Evolutionary conservation across 2,329 filamentous ascomycete species (phyloP).

Genomic region (Trichophaea hybrida): DNA sequence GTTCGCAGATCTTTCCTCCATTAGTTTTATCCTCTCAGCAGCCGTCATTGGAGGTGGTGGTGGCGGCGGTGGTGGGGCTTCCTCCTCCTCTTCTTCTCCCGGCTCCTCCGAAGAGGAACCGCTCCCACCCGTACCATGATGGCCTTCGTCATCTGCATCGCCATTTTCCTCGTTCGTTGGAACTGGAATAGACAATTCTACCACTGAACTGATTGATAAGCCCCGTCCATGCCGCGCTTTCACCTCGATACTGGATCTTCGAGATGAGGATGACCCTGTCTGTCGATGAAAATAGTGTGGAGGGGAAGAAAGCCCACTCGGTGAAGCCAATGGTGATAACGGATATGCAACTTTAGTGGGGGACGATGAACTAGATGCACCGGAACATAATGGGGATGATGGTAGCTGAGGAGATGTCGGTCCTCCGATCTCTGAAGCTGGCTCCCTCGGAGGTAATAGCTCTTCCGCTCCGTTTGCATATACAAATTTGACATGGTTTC

Average conservation of each 20-base stretch:
- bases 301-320: constrained; percentile 14
- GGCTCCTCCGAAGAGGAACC: constrained; percentile 30
- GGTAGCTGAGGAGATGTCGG: constrained; percentile 12
- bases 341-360: constrained; percentile 10
- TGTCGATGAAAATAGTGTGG: constrained; percentile 3
- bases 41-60: constrained; percentile 35
- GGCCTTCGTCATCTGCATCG: neutral
- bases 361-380: constrained; percentile 3
- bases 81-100: constrained; percentile 27
- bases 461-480: constrained; percentile 24
- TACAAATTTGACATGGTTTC: constrained; percentile 19
- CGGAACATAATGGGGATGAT: neutral
- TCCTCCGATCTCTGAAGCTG: constrained; percentile 10
- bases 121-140: neutral
- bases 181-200: constrained; percentile 10
- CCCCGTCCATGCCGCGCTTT: constrained; percentile 18
- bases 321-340: constrained; percentile 7
- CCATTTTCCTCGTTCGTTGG: neutral
- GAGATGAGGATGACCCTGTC: constrained; percentile 2
- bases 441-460: constrained; percentile 13
- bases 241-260: constrained; percentile 12
- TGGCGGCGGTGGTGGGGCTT: constrained; percentile 33
- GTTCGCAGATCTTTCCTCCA: constrained; percentile 69
- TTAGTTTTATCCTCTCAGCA: constrained; percentile 37
- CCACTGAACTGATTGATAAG: constrained; percentile 19